Conservation (phyloP, 176 grass and related monocot genomes). For the Oryza meridionalis region DNA sequence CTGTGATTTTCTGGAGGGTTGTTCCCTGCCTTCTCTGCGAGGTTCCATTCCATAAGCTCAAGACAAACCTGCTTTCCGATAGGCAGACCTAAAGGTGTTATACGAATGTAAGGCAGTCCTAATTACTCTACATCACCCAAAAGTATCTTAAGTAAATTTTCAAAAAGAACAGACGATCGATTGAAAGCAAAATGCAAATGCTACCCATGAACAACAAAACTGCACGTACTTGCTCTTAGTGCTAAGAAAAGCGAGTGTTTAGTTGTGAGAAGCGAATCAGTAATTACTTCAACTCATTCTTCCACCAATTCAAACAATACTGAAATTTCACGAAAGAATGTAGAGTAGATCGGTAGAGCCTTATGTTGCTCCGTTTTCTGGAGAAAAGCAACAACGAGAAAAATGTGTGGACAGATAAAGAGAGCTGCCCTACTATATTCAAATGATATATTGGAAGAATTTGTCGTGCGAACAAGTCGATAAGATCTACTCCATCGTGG, state of each 20-base stretch:
- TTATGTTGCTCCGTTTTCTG: not conserved
- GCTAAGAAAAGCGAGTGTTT: not conserved
- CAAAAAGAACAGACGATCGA: not conserved
- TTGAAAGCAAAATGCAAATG: not conserved
- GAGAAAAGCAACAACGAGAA: not conserved
- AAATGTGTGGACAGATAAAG: not conserved
- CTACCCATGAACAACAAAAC: not conserved
- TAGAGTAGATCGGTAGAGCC: not conserved
- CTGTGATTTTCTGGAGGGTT: not conserved
- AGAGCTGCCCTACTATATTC: not conserved
- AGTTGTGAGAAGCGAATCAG: not conserved
- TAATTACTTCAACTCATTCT: not conserved
- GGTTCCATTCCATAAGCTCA: conserved; percentile 30
- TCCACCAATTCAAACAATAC: conserved; percentile 5
- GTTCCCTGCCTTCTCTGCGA: not conserved
- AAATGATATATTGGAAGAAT: conserved; percentile 16
- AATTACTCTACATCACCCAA: conserved; percentile 17
- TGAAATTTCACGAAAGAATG: conserved; percentile 9
- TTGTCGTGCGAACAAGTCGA: not conserved
- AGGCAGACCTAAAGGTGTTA: not conserved
- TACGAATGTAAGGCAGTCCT: conserved; percentile 20
- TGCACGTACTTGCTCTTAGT: not conserved
- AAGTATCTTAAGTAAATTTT: not conserved
- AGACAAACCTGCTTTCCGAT: conserved; percentile 24
- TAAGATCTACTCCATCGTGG: not conserved